Conservation (phyloP, 257 asterid genomes). For the Gynochthodes officinalis region DNA sequence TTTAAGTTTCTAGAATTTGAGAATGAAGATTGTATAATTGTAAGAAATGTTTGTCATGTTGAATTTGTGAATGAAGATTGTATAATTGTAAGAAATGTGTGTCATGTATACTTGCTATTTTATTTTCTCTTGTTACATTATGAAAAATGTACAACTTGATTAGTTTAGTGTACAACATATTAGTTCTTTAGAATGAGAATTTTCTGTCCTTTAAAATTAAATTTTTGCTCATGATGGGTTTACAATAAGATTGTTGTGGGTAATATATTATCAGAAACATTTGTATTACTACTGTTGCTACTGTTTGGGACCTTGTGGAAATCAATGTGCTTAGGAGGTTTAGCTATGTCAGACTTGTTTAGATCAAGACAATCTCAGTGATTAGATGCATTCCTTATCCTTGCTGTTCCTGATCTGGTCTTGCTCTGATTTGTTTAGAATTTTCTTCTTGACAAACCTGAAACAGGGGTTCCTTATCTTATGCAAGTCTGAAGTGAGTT, state of each 20-base stretch:
- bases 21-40: neutral
- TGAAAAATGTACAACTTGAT: neutral
- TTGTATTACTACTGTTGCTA: neutral
- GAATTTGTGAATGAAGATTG: neutral
- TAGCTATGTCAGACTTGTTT: neutral
- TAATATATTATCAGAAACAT: neutral
- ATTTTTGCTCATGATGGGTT: neutral
- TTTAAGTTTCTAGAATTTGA: neutral
- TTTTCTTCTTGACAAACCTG: neutral
- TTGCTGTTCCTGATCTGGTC: neutral
- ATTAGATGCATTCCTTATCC: neutral
- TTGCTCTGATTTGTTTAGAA: neutral
- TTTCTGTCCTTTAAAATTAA: neutral
- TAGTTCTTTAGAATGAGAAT: neutral
- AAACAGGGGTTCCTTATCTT: neutral
- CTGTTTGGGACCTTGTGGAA: neutral
- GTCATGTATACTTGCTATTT: neutral
- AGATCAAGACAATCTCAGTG: neutral
- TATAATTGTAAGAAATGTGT: neutral
- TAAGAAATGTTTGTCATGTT: neutral
- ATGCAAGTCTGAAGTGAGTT: too few relatives aligned
- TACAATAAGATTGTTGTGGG: neutral
- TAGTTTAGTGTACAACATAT: neutral
- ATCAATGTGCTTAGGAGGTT: neutral
- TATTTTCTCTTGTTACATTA: neutral